Base-by-base conservation (phyloP, 768 basidiomycete species). In the Saitozyma podzolica region DNA sequence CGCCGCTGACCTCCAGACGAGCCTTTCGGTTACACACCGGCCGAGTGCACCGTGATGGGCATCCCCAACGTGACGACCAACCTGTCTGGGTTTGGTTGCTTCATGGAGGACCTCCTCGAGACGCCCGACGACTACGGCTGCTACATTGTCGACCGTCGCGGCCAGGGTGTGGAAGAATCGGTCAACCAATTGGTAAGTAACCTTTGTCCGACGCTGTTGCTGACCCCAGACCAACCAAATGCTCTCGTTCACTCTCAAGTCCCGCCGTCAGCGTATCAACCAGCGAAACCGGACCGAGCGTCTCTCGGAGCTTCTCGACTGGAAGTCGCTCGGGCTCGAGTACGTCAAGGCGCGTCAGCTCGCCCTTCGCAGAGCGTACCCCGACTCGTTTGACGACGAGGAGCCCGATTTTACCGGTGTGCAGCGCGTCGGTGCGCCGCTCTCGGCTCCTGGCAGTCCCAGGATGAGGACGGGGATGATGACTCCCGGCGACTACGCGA, bases 21-120 rank as follows among this genome's bases (percentile, higher is more conserved):
- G 62, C 70, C 73, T 41, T 75, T 67, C 70, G 69, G 71, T 29
- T 96, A 96, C 76, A 96, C 92, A 0, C 95, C 95, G 0, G 95
- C 95, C 1, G 95, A 98, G 78, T 98, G 96, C 78, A 98, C 96
- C n/a, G 96, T 99, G 43, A 99, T 99, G 96, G 96, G 96, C 64
- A 92, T 99, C 54, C 96, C 96, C 0, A 91, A 89, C 41, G 87
- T 98, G 56, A 98, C 96, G 13, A 99, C 96, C 56, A 99, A 99
- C 82, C 83, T 99, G 40, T 96, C 93, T 16, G 96, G 96, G 45
- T 98, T 98, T 68, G 96, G 96, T 53, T 82, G 81, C 60, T 97
- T 96, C 83, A 94, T 98, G 91, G 92, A 95, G 80, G 96, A 99
- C 76, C 84, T 98, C 29, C 93, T 99, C 69, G 95, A 99, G 68